These are phyloP conservation scores for Aquilaria agallochum DNA, from an alignment of 441 rosid species.

Conservation along the genomic window DNA sequence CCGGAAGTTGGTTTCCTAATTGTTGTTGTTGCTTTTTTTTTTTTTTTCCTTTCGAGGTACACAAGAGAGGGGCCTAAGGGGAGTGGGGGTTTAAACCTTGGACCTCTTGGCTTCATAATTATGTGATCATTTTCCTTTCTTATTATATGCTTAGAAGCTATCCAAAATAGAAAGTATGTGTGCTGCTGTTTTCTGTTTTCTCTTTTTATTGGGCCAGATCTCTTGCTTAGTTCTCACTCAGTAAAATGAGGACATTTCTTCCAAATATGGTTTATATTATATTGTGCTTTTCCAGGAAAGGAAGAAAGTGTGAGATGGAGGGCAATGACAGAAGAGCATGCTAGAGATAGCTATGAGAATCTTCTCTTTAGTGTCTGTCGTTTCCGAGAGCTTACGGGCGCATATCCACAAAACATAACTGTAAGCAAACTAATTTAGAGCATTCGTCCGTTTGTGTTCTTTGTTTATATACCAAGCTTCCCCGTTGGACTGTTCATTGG, in stretches of 20 bases:
- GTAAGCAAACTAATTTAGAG: conserved; percentile 39
- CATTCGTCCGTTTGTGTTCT: background rate
- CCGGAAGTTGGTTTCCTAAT: too few relatives aligned
- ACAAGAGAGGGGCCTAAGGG: too few relatives aligned
- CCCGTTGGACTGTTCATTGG: too few relatives aligned
- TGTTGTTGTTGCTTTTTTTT: too few relatives aligned
- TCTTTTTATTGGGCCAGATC: too few relatives aligned
- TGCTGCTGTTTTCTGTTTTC: too few relatives aligned
- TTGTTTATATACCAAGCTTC: background rate
- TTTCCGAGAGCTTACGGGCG: conserved; percentile 91
- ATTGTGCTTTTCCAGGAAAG: conserved; percentile 45
- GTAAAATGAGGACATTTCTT: conserved; percentile 7
- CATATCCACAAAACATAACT: conserved; percentile 84
- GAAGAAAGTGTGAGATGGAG: conserved; percentile 69
- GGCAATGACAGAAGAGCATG: conserved; percentile 95
- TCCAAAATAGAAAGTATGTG: too few relatives aligned
- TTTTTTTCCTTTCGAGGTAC: too few relatives aligned
- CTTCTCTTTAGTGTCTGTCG: conserved; percentile 89
- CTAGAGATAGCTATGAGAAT: conserved; percentile 98
- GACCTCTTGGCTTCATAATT: too few relatives aligned
- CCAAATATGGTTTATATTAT: conserved; percentile 10
- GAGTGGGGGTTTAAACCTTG: too few relatives aligned
- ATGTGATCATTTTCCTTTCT: too few relatives aligned
- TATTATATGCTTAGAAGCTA: too few relatives aligned
- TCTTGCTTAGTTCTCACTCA: background rate